These are phyloP conservation scores for Gossypium schwendimanii DNA, from an alignment of 441 rosid genomes.

Conservation along the genomic window DNA sequence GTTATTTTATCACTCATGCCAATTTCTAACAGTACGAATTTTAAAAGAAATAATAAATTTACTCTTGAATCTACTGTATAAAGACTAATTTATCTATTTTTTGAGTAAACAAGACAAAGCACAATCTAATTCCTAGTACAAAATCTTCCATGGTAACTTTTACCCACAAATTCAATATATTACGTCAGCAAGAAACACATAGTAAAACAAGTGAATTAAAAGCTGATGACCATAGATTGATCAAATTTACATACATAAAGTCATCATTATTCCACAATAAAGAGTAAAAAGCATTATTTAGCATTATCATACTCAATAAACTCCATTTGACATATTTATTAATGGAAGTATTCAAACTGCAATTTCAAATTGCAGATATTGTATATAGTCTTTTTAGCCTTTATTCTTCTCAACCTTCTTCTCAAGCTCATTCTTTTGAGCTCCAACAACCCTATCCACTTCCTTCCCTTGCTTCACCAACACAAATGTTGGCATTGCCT, in stretches of 20 bases:
- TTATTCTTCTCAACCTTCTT: slow-evolving; percentile 41
- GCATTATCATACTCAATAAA: slow-evolving; percentile 1
- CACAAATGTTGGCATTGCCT: slow-evolving; percentile 89
- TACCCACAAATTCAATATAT: background rate
- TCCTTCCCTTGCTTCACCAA: slow-evolving; percentile 70
- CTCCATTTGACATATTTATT: background rate
- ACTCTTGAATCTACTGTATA: too few relatives aligned
- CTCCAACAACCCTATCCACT: slow-evolving; percentile 62
- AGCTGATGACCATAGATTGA: background rate
- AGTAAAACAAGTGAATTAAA: background rate
- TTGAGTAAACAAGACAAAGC: too few relatives aligned
- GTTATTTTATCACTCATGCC: fast-evolving
- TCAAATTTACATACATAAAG: background rate
- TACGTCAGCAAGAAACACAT: background rate
- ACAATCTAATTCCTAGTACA: too few relatives aligned
- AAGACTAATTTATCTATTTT: too few relatives aligned
- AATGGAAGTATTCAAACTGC: background rate
- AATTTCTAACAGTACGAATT: background rate
- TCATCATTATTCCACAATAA: background rate
- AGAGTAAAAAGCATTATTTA: background rate
- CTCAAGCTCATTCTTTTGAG: slow-evolving; percentile 54
- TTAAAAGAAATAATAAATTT: background rate
- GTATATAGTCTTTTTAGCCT: background rate
- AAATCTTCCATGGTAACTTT: too few relatives aligned
- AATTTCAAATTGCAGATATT: slow-evolving; percentile 1